Conservation (phyloP, 2,329 filamentous ascomycete species). For the Colletotrichum costaricense region DNA sequence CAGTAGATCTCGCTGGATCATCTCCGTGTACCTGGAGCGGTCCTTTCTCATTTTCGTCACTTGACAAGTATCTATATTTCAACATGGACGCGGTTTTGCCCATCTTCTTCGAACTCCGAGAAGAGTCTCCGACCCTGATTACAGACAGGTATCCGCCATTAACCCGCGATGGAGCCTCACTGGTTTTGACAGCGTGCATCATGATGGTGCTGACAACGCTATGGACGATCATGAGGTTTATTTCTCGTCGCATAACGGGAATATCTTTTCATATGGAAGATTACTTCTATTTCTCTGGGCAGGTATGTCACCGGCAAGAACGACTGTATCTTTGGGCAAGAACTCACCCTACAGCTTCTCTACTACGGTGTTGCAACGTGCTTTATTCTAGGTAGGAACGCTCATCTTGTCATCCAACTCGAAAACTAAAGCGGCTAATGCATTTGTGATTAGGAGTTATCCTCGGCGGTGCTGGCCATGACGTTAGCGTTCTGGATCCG, state of each 20-base stretch:
- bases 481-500: neutral
- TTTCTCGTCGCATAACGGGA: neutral
- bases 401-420: neutral
- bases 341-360: neutral
- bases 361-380: neutral
- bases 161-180: slow-evolving; percentile 2
- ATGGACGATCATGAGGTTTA: slow-evolving; percentile 7
- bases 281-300: neutral
- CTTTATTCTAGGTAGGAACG: slow-evolving; percentile 6
- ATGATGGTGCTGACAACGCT: slow-evolving; percentile 7
- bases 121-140: neutral
- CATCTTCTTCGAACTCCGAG: neutral
- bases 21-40: too few species aligned
- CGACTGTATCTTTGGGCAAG: too few species aligned
- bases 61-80: neutral
- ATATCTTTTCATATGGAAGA: neutral
- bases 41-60: too few species aligned
- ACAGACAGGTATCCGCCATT: neutral
- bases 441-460: neutral
- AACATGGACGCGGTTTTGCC: neutral
- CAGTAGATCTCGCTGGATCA: neutral
- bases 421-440: neutral
- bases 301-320: neutral
- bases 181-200: neutral
- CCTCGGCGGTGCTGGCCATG: slow-evolving; percentile 12